Evolutionary conservation across 108 stramenopile species (phyloP).

Genomic region (Pseudonitzschia pungens): DNA sequence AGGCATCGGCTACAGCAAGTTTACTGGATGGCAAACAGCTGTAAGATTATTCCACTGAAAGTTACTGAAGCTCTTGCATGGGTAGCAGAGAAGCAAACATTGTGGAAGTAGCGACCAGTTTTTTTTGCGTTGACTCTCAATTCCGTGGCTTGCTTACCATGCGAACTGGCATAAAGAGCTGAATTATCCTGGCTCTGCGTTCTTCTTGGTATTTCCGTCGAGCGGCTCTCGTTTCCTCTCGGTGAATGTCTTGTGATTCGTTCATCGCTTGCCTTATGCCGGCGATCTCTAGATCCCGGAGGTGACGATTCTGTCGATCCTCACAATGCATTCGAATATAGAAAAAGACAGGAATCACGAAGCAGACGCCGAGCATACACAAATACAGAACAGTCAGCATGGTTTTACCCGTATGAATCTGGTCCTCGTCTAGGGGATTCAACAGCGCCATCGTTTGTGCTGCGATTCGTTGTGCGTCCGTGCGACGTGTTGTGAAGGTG

Average conservation of each 20-base stretch:
- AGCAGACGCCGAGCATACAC: constrained; percentile 46
- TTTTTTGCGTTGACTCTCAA: not conserved
- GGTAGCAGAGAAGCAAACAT: too few species aligned
- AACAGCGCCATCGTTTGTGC: not conserved
- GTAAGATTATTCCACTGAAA: not conserved
- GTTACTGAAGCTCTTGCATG: not conserved
- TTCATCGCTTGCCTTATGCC: constrained; percentile 26
- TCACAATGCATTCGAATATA: constrained; percentile 48
- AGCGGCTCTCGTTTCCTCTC: constrained; percentile 41
- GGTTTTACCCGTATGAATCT: constrained; percentile 26
- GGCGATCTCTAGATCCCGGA: constrained; percentile 29
- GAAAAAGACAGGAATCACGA: constrained; percentile 44
- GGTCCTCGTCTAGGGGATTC: not conserved
- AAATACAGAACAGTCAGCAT: constrained; percentile 48
- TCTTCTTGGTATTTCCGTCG: constrained; percentile 46
- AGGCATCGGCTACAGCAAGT: too few species aligned
- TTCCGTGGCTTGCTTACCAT: constrained; percentile 28
- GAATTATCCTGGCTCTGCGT: constrained; percentile 42
- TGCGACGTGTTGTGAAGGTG: too few species aligned
- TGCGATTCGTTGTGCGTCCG: constrained; percentile 5
- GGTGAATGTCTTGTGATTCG: constrained; percentile 25
- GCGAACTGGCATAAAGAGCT: constrained; percentile 43
- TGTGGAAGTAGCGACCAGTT: too few species aligned
- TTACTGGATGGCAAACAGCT: too few species aligned
- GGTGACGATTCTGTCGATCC: constrained; percentile 28